These are phyloP conservation scores for Pythium scleroteichum DNA, from an alignment of 352 stramenopile species.

Conservation along the genomic window DNA sequence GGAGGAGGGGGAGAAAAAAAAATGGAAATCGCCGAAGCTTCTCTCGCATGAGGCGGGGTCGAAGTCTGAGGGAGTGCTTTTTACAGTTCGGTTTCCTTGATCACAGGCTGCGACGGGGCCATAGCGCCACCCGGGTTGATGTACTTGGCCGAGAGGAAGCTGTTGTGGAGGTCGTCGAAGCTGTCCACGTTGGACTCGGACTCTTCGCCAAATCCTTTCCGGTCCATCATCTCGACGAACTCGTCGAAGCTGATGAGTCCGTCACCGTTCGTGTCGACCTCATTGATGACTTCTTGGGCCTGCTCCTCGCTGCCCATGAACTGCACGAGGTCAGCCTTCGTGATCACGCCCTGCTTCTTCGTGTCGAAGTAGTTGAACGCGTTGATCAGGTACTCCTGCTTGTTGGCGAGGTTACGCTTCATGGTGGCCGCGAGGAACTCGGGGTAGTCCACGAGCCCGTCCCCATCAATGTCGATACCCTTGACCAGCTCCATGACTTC, in stretches of 20 bases:
- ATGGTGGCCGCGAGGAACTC: conserved; percentile 92
- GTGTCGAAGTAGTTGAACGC: conserved; percentile 92
- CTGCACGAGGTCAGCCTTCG: conserved; percentile 86
- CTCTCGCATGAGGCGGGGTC: not conserved
- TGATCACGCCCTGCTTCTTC: conserved; percentile 84
- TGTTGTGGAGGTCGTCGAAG: conserved; percentile 53
- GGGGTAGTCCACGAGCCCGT: conserved; percentile 86
- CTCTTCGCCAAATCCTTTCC: conserved; percentile 81
- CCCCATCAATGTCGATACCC: conserved; percentile 90
- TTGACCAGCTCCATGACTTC: conserved; percentile 87
- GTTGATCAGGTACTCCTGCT: conserved; percentile 86
- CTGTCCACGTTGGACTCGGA: conserved; percentile 52
- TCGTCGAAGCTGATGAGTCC: conserved; percentile 93
- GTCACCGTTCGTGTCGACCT: conserved; percentile 91
- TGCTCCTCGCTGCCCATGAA: conserved; percentile 93
- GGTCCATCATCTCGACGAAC: conserved; percentile 91
- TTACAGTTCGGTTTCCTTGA: conserved; percentile 83
- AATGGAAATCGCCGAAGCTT: not conserved
- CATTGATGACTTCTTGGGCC: conserved; percentile 90
- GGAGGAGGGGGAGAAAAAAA: not conserved
- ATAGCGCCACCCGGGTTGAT: conserved; percentile 13
- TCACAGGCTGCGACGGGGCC: conserved; percentile 22
- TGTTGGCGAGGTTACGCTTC: conserved; percentile 87
- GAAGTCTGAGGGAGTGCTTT: not conserved
- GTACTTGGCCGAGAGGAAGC: conserved; percentile 49